A percentile compares a stretch with the other conserved stretches of the same genome.
These are phyloP conservation scores for Sporisorium sorghi DNA, from an alignment of 1,284 basidiomycete species.

Conservation along the genomic window DNA sequence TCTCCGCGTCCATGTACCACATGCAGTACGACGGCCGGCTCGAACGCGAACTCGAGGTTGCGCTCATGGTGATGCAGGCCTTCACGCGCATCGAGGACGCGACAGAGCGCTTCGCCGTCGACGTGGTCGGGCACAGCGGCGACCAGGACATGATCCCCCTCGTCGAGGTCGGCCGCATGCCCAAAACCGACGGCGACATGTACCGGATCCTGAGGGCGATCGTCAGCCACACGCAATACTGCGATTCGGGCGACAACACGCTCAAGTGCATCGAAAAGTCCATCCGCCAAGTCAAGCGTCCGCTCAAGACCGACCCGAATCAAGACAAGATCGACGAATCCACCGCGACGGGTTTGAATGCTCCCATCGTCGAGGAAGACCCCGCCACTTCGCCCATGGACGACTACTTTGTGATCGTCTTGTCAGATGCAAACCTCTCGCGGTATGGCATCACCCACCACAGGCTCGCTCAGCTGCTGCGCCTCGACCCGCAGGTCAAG, in stretches of 20 bases:
- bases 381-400: conserved; percentile 54
- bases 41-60: conserved; percentile 64
- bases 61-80: conserved; percentile 69
- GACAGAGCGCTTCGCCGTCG: conserved; percentile 62
- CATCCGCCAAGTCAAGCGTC: conserved; percentile 48
- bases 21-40: conserved; percentile 68
- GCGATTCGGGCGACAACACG: conserved; percentile 58
- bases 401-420: conserved; percentile 70
- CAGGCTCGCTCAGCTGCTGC: conserved; percentile 51
- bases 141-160: conserved; percentile 67
- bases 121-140: conserved; percentile 69
- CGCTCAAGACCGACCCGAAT: conserved; percentile 10
- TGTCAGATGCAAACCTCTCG: conserved; percentile 69
- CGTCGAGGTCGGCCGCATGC: conserved; percentile 53
- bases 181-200: conserved; percentile 62
- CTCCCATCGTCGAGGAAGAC: conserved; percentile 31
- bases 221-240: conserved; percentile 62
- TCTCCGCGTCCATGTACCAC: conserved; percentile 66
- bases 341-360: conserved; percentile 25
- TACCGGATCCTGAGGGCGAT: conserved; percentile 63
- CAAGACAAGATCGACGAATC: conserved; percentile 8
- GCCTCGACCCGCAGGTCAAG: conserved; percentile 62
- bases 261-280: conserved; percentile 57
- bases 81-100: conserved; percentile 56
- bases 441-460: conserved; percentile 68